Conservation (phyloP, 23 red algal genomes). For the Gracilaria gracilis region DNA sequence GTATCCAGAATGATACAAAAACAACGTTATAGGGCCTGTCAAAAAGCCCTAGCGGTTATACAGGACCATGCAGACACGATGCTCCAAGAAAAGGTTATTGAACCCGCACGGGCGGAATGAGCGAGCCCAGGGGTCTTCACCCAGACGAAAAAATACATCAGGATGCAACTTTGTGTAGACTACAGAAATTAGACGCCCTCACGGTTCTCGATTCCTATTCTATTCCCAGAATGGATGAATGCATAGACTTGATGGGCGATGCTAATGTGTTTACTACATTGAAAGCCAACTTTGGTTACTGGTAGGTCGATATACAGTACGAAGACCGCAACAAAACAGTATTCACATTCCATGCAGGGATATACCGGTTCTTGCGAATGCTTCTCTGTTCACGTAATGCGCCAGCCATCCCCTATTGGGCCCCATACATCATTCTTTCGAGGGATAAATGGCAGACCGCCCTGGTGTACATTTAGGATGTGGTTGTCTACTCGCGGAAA, state of each 20-base stretch:
- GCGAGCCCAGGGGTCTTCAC: neutral
- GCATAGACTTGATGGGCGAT: too few species aligned
- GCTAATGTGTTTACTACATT: too few species aligned
- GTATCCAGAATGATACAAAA: neutral
- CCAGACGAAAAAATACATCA: neutral
- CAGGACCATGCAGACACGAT: neutral
- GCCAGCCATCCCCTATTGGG: neutral
- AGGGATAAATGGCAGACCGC: too few species aligned
- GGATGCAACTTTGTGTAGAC: slow-evolving; percentile 8
- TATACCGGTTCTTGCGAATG: neutral
- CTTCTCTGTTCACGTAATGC: neutral
- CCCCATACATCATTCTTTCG: too few species aligned
- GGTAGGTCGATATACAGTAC: neutral
- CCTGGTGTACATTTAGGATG: too few species aligned
- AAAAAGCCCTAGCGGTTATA: too few species aligned
- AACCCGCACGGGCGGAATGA: neutral
- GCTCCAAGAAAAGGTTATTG: neutral
- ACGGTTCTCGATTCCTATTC: neutral
- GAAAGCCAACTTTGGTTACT: too few species aligned
- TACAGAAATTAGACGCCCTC: slow-evolving; percentile 9
- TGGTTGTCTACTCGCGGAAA: too few species aligned
- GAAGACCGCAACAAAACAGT: neutral
- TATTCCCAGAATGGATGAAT: neutral
- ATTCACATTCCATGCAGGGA: slow-evolving; percentile 5
- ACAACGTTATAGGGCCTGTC: neutral